phyloP scores from a whole-genome alignment of 23 red algal species.

The Gracilaria caudata region DNA sequence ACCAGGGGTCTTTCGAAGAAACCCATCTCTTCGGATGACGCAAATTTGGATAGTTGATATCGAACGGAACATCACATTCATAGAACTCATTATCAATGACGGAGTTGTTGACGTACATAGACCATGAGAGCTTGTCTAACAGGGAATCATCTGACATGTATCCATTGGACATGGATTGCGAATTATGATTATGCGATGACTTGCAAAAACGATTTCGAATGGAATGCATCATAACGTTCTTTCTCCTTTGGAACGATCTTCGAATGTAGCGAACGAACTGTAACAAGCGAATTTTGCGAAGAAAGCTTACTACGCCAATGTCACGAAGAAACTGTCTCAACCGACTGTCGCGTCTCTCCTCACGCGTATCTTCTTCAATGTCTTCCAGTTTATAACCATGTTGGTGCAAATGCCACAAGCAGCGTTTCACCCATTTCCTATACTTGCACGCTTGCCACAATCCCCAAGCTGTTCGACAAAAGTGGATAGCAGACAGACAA shows the following conservation, averaged over 20 bases:
- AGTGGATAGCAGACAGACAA: conserved; percentile 4
- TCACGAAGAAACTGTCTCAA: too few relatives aligned
- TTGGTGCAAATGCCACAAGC: background rate
- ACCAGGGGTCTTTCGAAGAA: background rate
- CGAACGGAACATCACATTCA: background rate
- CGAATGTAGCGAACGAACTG: too few relatives aligned
- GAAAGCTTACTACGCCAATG: too few relatives aligned
- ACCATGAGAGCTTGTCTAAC: background rate
- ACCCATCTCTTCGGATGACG: background rate
- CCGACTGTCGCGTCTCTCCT: too few relatives aligned
- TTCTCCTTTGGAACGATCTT: too few relatives aligned
- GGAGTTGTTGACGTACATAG: background rate
- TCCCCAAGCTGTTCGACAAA: conserved; percentile 4
- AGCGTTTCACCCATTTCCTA: background rate
- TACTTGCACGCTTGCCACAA: conserved; percentile 2
- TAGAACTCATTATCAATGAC: background rate
- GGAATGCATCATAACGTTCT: too few relatives aligned
- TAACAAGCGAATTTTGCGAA: too few relatives aligned
- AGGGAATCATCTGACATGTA: too few relatives aligned
- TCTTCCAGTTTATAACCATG: background rate
- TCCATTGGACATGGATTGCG: too few relatives aligned
- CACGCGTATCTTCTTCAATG: too few relatives aligned
- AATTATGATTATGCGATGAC: background rate
- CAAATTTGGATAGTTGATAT: background rate
- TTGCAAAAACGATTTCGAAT: background rate